phyloP scores from a whole-genome alignment of 192 early-diverging fungal genomes.

The Linnemannia schmuckeri region DNA sequence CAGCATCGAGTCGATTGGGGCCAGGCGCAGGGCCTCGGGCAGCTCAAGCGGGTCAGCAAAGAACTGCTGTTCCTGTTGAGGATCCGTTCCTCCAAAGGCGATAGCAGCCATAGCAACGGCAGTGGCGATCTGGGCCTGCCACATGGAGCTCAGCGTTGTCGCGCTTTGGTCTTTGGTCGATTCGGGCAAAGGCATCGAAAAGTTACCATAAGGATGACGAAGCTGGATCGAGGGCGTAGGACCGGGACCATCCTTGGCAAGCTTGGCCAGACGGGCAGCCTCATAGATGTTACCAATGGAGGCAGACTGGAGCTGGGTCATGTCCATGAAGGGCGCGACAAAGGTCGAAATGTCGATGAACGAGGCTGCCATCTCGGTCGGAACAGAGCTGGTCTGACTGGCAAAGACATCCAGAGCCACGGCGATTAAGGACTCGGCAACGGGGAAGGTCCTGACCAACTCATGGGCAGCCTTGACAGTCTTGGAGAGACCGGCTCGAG shows the following conservation, averaged over 20 bases:
- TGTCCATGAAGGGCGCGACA: conserved; percentile 26
- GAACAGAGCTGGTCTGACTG: conserved; percentile 15
- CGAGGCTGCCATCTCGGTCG: conserved; percentile 23
- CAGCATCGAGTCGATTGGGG: conserved; percentile 18
- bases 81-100: conserved; percentile 27
- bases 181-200: conserved; percentile 34
- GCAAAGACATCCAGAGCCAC: conserved; percentile 36
- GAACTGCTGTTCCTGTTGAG: conserved; percentile 21
- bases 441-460: conserved; percentile 33
- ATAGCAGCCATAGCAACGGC: conserved; percentile 34
- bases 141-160: conserved; percentile 13
- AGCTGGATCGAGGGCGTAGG: conserved; percentile 32
- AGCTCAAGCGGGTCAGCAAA: conserved; percentile 32
- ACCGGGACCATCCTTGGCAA: conserved; percentile 27
- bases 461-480: conserved; percentile 34
- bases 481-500: conserved; percentile 31
- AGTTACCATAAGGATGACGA: conserved; percentile 37
- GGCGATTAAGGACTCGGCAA: conserved; percentile 26
- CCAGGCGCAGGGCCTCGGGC: conserved; percentile 23
- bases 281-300: conserved; percentile 34
- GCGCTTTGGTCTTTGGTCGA: not conserved
- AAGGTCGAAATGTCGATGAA: conserved; percentile 25
- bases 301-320: conserved; percentile 27
- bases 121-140: conserved; percentile 34
- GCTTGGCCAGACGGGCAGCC: conserved; percentile 22